phyloP scores from a whole-genome alignment of 768 basidiomycete species.

The Flagelloscypha sp. region DNA sequence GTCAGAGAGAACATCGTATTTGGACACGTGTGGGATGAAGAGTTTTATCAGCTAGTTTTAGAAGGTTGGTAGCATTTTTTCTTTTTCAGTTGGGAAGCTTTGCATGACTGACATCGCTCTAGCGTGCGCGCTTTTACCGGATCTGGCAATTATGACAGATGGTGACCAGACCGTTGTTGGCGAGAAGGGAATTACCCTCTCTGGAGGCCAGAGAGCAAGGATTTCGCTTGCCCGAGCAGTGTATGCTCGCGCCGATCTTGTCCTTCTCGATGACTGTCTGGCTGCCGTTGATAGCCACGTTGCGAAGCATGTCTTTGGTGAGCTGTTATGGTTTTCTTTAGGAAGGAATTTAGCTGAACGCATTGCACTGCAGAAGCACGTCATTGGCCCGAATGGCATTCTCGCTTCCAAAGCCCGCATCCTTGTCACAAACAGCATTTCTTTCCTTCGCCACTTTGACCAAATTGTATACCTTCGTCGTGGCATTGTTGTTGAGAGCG shows the following conservation, averaged over 20 bases:
- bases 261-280: conserved; percentile 85
- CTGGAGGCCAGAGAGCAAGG: conserved; percentile 78
- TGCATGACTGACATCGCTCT: conserved; percentile 40
- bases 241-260: conserved; percentile 83
- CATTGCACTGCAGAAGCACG: conserved; percentile 52
- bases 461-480: conserved; percentile 66
- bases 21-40: conserved; percentile 80
- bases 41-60: conserved; percentile 73
- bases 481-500: conserved; percentile 75
- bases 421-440: conserved; percentile 79
- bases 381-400: conserved; percentile 79
- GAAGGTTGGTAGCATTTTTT: conserved; percentile 72
- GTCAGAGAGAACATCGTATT: conserved; percentile 90
- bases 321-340: conserved; percentile 6
- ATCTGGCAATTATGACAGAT: conserved; percentile 68
- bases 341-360: neutral
- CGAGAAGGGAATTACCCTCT: conserved; percentile 71
- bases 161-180: conserved; percentile 84
- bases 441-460: conserved; percentile 76
- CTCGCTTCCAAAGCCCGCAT: conserved; percentile 78
- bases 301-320: conserved; percentile 78
- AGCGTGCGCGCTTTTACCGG: conserved; percentile 82
- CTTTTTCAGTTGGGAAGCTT: conserved; percentile 54
- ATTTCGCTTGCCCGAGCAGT: conserved; percentile 82
- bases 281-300: conserved; percentile 85